phyloP scores from a whole-genome alignment of 495 filamentous ascomycete genomes.

The Talaromyces trachyspermus region DNA sequence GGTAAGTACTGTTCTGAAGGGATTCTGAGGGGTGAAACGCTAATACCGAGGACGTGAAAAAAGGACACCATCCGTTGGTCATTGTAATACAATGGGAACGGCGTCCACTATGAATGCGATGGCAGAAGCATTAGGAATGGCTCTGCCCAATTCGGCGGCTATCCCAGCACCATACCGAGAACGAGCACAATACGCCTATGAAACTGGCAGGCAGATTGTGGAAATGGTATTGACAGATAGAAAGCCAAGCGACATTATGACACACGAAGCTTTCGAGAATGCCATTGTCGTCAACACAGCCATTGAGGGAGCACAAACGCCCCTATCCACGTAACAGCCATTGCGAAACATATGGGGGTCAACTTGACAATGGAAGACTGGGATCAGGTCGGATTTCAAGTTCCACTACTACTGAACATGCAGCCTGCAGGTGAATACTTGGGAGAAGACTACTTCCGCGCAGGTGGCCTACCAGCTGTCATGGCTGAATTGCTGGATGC shows the following conservation, averaged over 20 bases:
- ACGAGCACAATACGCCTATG: constrained; percentile 45
- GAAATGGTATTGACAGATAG: constrained; percentile 47
- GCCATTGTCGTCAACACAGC: constrained; percentile 46
- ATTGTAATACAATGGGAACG: constrained; percentile 53
- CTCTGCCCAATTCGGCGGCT: constrained; percentile 45
- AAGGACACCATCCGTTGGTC: constrained; percentile 44
- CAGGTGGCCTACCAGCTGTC: constrained; percentile 47
- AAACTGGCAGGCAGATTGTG: constrained; percentile 45
- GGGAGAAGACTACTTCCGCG: constrained; percentile 46
- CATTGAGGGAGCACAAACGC: constrained; percentile 50
- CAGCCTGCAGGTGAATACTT: constrained; percentile 46
- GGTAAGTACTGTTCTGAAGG: constrained; percentile 19
- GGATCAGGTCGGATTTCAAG: constrained; percentile 40
- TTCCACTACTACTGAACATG: constrained; percentile 48
- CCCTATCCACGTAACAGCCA: constrained; percentile 48
- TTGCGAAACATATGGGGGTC: constrained; percentile 47
- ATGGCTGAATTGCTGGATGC: constrained; percentile 46
- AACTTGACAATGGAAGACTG: constrained; percentile 45
- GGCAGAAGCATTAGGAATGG: constrained; percentile 50
- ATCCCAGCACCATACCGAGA: constrained; percentile 48
- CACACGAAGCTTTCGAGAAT: constrained; percentile 48
- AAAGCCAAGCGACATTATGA: constrained; percentile 51
- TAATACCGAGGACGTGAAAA: constrained; percentile 10
- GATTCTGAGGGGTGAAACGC: neutral
- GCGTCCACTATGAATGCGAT: constrained; percentile 53